Evolutionary conservation across 768 basidiomycete species (phyloP).

Genomic region (Asterophora lycoperdoides): DNA sequence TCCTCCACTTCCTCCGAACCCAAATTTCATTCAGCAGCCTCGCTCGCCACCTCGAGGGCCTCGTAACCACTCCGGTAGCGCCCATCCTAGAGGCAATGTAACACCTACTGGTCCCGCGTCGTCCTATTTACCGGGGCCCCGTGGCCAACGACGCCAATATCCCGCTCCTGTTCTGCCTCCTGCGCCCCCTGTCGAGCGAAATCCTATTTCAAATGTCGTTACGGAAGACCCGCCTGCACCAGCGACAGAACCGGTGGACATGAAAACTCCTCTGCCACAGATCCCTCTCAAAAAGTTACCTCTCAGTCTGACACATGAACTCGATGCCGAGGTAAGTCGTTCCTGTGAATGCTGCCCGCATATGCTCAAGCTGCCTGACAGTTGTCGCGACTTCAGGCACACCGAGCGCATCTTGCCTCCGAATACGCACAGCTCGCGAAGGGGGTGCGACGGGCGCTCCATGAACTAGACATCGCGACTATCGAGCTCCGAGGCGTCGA

Average conservation of each 20-base stretch:
- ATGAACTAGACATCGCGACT: slow-evolving; percentile 56
- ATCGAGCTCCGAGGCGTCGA: slow-evolving; percentile 60
- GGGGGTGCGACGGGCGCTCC: slow-evolving; percentile 44
- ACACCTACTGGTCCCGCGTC: slow-evolving; percentile 18
- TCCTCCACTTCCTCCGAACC: slow-evolving; percentile 13
- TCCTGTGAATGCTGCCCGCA: not conserved
- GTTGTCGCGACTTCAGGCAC: slow-evolving; percentile 33
- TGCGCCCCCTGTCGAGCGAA: slow-evolving; percentile 3
- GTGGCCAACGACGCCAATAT: slow-evolving; percentile 17
- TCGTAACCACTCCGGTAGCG: slow-evolving; percentile 16
- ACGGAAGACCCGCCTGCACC: slow-evolving; percentile 4
- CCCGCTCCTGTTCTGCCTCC: slow-evolving; percentile 4
- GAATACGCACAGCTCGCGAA: slow-evolving; percentile 38
- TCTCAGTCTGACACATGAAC: slow-evolving; percentile 23
- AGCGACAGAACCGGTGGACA: slow-evolving; percentile 1
- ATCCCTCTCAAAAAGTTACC: slow-evolving; percentile 27
- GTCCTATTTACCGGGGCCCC: slow-evolving; percentile 16
- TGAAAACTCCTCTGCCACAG: slow-evolving; percentile 19
- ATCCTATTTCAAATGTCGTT: slow-evolving; percentile 1
- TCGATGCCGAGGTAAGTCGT: slow-evolving; percentile 17
- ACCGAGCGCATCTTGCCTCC: slow-evolving; percentile 34
- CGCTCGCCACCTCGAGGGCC: slow-evolving; percentile 41
- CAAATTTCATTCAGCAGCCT: slow-evolving; percentile 19
- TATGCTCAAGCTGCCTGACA: slow-evolving; percentile 7
- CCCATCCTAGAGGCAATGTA: slow-evolving; percentile 16